Percentiles rank a stretch among this genome's conserved stretches.
Conservation (phyloP, 495 filamentous ascomycete species). For the Aspergillus indologenus region DNA sequence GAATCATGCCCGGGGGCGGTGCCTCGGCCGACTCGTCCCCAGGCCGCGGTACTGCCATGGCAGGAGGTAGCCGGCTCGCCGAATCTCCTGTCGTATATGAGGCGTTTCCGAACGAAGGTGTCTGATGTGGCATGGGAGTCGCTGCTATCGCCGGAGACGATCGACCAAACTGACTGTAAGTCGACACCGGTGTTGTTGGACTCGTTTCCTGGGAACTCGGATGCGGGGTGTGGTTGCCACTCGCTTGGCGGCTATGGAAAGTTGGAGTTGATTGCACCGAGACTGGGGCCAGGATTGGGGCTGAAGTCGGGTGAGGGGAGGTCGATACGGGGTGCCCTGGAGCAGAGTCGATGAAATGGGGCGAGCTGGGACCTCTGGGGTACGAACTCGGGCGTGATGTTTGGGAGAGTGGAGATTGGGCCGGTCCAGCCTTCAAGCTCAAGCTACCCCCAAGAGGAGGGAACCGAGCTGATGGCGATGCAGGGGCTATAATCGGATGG, state of each 20-base stretch:
- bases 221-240: conserved; percentile 39
- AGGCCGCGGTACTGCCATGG: conserved; percentile 26
- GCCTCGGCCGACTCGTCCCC: conserved; percentile 35
- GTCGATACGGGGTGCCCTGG: conserved; percentile 28
- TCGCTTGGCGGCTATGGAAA: conserved; percentile 41
- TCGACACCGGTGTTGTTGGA: conserved; percentile 52
- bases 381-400: conserved; percentile 31
- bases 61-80: conserved; percentile 23
- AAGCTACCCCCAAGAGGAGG: conserved; percentile 33
- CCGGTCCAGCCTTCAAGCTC: conserved; percentile 42
- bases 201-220: conserved; percentile 53
- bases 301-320: conserved; percentile 31
- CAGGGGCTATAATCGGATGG: conserved; percentile 61
- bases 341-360: conserved; percentile 28
- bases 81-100: conserved; percentile 33
- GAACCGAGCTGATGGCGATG: conserved; percentile 55
- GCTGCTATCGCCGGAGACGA: conserved; percentile 40
- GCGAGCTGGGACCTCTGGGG: conserved; percentile 26
- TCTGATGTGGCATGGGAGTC: conserved; percentile 23
- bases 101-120: conserved; percentile 15
- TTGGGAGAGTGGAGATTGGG: conserved; percentile 48
- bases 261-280: conserved; percentile 43
- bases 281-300: conserved; percentile 33
- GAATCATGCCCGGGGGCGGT: conserved; percentile 51
- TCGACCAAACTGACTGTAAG: conserved; percentile 47